These are phyloP conservation scores for Cucurbita pepo DNA, from an alignment of 306 rosid species.

Conservation along the genomic window DNA sequence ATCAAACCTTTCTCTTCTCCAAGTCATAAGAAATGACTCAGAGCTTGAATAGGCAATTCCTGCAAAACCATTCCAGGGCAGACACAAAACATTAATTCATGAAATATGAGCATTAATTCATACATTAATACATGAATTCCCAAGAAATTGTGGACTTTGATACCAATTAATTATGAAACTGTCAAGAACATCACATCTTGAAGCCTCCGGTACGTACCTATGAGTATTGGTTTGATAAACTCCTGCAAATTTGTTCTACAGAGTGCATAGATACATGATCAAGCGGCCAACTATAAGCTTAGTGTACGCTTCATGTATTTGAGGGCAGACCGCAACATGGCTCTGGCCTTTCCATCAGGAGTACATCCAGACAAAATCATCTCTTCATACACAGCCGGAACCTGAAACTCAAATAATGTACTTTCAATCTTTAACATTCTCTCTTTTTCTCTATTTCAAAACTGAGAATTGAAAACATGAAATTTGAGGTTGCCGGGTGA, in stretches of 20 bases:
- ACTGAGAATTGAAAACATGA: no score
- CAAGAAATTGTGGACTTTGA: not conserved
- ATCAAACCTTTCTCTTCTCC: not conserved
- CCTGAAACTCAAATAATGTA: slow-evolving; percentile 42
- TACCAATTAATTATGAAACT: not conserved
- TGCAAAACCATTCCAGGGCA: slow-evolving; percentile 12
- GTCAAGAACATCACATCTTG: not conserved
- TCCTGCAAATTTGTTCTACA: not conserved
- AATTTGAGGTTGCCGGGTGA: no score
- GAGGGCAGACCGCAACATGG: slow-evolving; percentile 87
- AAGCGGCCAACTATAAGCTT: slow-evolving; percentile 21
- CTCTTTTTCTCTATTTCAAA: no score
- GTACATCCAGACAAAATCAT: slow-evolving; percentile 67
- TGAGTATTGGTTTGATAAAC: slow-evolving; percentile 6
- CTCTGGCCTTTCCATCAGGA: slow-evolving; percentile 88
- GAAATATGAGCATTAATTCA: not conserved
- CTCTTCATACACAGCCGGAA: slow-evolving; percentile 86
- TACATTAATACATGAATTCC: not conserved
- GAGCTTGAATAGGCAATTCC: not conserved
- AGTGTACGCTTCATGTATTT: slow-evolving; percentile 68
- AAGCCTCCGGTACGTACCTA: slow-evolving; percentile 18
- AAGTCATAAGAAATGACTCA: not conserved
- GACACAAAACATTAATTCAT: not conserved
- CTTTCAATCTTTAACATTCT: not conserved
- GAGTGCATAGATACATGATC: slow-evolving; percentile 1